These are phyloP conservation scores for Dacryopinax primogenitus DNA, from an alignment of 768 basidiomycete species.

Conservation along the genomic window DNA sequence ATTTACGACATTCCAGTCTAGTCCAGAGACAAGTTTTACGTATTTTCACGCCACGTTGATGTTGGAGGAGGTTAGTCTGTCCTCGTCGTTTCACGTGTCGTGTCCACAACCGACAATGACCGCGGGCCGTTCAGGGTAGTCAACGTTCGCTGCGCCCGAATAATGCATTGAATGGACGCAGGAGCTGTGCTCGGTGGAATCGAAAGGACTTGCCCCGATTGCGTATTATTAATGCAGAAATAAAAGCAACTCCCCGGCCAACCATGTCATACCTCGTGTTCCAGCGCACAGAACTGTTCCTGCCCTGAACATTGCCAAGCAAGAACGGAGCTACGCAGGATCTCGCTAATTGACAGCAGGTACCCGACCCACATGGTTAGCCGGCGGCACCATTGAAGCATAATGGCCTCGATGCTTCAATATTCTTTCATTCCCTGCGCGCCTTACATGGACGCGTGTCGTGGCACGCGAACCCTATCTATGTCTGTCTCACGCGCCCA, in stretches of 20 bases:
- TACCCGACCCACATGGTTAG: neutral
- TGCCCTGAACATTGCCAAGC: neutral
- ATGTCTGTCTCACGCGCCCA: neutral
- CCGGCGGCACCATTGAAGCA: constrained; percentile 10
- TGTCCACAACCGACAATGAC: neutral
- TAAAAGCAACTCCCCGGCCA: neutral
- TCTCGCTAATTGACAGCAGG: neutral
- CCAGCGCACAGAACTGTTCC: neutral
- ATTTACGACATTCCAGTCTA: neutral
- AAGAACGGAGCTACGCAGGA: neutral
- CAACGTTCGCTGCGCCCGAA: neutral
- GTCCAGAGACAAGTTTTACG: neutral
- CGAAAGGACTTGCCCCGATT: neutral
- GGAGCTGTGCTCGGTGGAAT: neutral
- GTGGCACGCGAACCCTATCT: constrained; percentile 5
- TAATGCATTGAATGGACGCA: neutral
- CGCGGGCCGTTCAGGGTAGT: neutral
- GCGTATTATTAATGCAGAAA: neutral
- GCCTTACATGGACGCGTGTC: neutral
- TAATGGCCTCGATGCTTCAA: neutral
- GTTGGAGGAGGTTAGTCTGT: neutral
- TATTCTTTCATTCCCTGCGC: neutral
- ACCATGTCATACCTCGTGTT: neutral
- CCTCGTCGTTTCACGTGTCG: constrained; percentile 7
- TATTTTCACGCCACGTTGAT: neutral